These are phyloP conservation scores for Penicillium sp. DNA, from an alignment of 2,329 filamentous ascomycete genomes.

Conservation along the genomic window DNA sequence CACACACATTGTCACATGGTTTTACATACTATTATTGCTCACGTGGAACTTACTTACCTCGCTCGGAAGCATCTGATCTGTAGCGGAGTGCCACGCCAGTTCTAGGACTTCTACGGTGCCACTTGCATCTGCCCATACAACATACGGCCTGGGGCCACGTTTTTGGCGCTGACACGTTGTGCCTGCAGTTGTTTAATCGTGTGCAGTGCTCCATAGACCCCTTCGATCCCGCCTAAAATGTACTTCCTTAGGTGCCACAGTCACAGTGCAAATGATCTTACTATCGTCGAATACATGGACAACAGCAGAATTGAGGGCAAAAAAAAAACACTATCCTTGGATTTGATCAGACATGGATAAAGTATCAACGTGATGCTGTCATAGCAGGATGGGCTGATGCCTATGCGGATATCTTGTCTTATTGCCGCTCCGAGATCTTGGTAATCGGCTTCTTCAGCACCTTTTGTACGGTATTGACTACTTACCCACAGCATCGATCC, in stretches of 20 bases:
- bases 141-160: conserved; percentile 56
- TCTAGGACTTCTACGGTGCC: neutral
- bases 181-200: conserved; percentile 54
- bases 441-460: conserved; percentile 45
- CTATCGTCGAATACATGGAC: conserved; percentile 32
- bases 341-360: conserved; percentile 40
- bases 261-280: conserved; percentile 28
- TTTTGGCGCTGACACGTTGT: conserved; percentile 53
- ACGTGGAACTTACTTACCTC: conserved; percentile 45
- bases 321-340: conserved; percentile 45
- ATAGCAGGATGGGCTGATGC: conserved; percentile 13
- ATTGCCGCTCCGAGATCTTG: conserved; percentile 47
- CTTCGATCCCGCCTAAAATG: conserved; percentile 52
- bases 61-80: conserved; percentile 43
- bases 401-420: conserved; percentile 47
- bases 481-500: conserved; percentile 50
- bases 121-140: conserved; percentile 44
- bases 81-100: conserved; percentile 45
- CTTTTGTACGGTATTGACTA: conserved; percentile 30
- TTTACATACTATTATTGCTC: conserved; percentile 28
- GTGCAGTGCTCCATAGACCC: conserved; percentile 61
- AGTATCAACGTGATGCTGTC: neutral
- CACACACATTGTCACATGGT: conserved; percentile 25
- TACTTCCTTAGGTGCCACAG: conserved; percentile 46
- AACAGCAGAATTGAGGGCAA: conserved; percentile 47